A percentile compares a stretch with the other conserved stretches of the same genome.
These are phyloP conservation scores for Phaeoacremonium minimum DNA, from an alignment of 2,329 filamentous ascomycete genomes.

Conservation along the genomic window DNA sequence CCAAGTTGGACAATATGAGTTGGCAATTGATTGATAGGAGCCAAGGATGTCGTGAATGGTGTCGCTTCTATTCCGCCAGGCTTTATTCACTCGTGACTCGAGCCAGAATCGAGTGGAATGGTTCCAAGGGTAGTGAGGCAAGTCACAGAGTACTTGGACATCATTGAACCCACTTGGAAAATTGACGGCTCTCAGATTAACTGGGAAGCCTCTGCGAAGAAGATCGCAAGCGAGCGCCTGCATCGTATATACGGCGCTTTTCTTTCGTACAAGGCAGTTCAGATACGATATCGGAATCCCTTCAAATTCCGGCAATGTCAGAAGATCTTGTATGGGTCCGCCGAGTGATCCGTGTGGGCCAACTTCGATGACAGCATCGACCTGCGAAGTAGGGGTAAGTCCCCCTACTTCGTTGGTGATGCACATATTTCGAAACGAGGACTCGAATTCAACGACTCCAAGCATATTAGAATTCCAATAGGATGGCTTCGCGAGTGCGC, in stretches of 20 bases:
- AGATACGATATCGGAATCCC: constrained; percentile 3
- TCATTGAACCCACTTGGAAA: constrained; percentile 20
- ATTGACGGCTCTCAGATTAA: constrained; percentile 15
- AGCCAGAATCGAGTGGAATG: constrained; percentile 34
- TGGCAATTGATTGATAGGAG: constrained; percentile 18
- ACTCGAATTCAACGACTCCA: too few relatives aligned
- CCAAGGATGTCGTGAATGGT: constrained; percentile 34
- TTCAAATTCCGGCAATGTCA: constrained; percentile 9
- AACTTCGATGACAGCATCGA: constrained; percentile 19
- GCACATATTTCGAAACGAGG: not conserved
- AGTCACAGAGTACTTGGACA: constrained; percentile 16
- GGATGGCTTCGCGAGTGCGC: too few relatives aligned
- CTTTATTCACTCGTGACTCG: constrained; percentile 25
- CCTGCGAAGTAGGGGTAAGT: constrained; percentile 1
- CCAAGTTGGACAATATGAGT: constrained; percentile 25
- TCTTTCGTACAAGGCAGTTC: too few relatives aligned
- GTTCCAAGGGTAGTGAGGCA: constrained; percentile 43
- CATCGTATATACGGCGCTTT: too few relatives aligned
- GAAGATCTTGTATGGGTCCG: constrained; percentile 21
- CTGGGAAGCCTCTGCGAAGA: constrained; percentile 1
- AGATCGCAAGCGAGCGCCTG: constrained; percentile 2
- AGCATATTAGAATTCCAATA: too few relatives aligned
- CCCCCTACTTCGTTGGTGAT: constrained; percentile 13
- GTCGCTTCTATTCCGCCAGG: constrained; percentile 25
- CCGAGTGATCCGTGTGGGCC: constrained; percentile 22